Evolutionary conservation across 257 asterid genomes (phyloP).

Genomic region (Solanum megistacrolobum): DNA sequence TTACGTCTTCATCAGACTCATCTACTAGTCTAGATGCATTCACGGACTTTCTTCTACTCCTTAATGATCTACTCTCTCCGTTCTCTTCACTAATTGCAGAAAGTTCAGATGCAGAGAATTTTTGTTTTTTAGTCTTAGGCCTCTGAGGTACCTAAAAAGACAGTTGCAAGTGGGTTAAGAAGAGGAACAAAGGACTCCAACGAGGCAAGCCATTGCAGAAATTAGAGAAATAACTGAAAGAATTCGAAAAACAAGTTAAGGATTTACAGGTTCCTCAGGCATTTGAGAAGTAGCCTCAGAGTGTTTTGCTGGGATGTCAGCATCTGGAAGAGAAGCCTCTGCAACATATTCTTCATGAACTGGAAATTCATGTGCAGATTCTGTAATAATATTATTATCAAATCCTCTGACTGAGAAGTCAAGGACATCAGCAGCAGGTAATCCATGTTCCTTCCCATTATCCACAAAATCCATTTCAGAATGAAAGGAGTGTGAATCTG

Average conservation of each 20-base stretch:
- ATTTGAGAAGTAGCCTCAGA: constrained; percentile 27
- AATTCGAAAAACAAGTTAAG: background rate
- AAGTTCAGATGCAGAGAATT: constrained; percentile 18
- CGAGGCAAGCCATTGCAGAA: background rate
- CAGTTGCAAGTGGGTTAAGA: background rate
- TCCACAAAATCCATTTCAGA: constrained; percentile 24
- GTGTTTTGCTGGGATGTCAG: constrained; percentile 14
- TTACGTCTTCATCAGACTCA: constrained; percentile 32
- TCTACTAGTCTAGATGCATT: constrained; percentile 22
- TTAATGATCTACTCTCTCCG: constrained; percentile 27
- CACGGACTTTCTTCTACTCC: constrained; percentile 29
- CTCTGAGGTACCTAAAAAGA: constrained; percentile 42
- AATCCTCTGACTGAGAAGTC: constrained; percentile 44
- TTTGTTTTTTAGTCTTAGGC: constrained; percentile 28
- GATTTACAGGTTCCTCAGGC: constrained; percentile 45
- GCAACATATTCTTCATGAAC: constrained; percentile 28
- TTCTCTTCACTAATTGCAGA: constrained; percentile 27
- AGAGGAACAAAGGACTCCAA: background rate
- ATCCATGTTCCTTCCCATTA: constrained; percentile 21
- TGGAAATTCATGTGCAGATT: constrained; percentile 27
- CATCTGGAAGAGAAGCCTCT: constrained; percentile 26
- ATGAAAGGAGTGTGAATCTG: constrained; percentile 14
- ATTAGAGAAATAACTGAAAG: background rate
- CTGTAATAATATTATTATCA: constrained; percentile 20
- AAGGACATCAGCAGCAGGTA: constrained; percentile 29